Conservation (phyloP, 2,329 filamentous ascomycete genomes). For the Sporothrix brasiliensis region DNA sequence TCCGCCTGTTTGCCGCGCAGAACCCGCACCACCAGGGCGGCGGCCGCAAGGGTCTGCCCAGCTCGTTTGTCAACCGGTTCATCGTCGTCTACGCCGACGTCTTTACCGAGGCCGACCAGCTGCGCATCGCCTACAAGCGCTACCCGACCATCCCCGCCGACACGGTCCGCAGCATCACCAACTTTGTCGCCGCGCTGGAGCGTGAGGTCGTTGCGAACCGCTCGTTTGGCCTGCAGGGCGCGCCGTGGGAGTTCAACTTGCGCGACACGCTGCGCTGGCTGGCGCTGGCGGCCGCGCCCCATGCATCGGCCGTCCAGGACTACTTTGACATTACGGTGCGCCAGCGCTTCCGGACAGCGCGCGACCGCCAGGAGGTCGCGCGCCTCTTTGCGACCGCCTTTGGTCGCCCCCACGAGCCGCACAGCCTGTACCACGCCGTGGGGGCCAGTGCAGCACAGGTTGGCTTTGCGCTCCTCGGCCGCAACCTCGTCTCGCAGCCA, state of each 20-base stretch:
- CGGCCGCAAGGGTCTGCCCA: constrained; percentile 89
- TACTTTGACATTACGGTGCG: constrained; percentile 81
- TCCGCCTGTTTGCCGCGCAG: constrained; percentile 94
- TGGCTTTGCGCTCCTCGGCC: constrained; percentile 70
- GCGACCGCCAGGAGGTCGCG: constrained; percentile 68
- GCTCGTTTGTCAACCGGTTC: constrained; percentile 97
- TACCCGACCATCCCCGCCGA: constrained; percentile 66
- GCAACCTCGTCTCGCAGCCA: constrained; percentile 60
- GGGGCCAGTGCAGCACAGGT: constrained; percentile 71
- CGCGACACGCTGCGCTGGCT: constrained; percentile 90
- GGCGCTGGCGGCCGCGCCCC: constrained; percentile 56
- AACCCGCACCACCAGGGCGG: constrained; percentile 98
- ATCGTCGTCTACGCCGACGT: constrained; percentile 96
- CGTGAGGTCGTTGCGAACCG: constrained; percentile 64
- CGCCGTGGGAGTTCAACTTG: constrained; percentile 95
- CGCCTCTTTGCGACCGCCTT: constrained; percentile 70
- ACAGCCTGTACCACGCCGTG: constrained; percentile 73
- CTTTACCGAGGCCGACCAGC: constrained; percentile 78
- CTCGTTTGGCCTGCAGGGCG: constrained; percentile 64
- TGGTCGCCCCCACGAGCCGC: constrained; percentile 52
- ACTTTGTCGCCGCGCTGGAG: constrained; percentile 80
- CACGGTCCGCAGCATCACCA: constrained; percentile 69
- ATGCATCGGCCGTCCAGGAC: constrained; percentile 55
- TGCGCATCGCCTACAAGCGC: constrained; percentile 76
- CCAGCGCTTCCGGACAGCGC: constrained; percentile 78